Evolutionary conservation across 345 rosid genomes (phyloP).

Genomic region (Linum trigynum): DNA sequence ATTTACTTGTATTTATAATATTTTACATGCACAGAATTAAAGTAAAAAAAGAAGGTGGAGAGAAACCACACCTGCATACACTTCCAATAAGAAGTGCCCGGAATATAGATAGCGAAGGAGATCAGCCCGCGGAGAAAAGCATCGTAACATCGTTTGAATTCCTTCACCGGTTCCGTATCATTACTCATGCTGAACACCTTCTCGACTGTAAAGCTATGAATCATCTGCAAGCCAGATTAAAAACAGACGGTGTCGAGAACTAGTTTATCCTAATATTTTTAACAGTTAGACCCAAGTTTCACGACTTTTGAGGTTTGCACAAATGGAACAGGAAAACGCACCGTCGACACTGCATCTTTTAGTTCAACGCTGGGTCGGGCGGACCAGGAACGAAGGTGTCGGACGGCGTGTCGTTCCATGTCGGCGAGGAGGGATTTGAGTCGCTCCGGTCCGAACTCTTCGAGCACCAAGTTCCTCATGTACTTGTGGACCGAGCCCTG

Average conservation of each 20-base stretch:
- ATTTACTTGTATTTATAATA: too few relatives aligned
- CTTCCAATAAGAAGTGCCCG: conserved; percentile 32
- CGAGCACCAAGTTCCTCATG: conserved; percentile 23
- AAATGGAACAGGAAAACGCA: not conserved
- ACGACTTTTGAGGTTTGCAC: too few relatives aligned
- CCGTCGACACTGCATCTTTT: conserved; percentile 22
- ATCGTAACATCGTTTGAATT: conserved; percentile 14
- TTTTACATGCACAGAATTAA: too few relatives aligned
- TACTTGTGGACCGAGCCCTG: conserved; percentile 31
- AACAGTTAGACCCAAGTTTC: too few relatives aligned
- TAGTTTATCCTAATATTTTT: too few relatives aligned
- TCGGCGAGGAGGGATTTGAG: conserved; percentile 19
- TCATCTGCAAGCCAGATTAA: conserved; percentile 18
- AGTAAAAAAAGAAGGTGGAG: too few relatives aligned
- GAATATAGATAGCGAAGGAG: conserved; percentile 30
- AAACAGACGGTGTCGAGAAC: not conserved
- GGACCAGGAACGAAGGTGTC: conserved; percentile 21
- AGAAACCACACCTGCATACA: conserved; percentile 12
- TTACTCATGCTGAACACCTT: conserved; percentile 23
- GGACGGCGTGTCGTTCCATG: conserved; percentile 16
- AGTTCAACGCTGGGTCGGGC: conserved; percentile 17
- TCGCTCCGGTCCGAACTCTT: conserved; percentile 27
- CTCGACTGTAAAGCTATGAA: conserved; percentile 20
- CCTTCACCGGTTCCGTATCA: conserved; percentile 10
- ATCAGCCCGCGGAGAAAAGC: conserved; percentile 25